A percentile compares a stretch with the other conserved stretches of the same genome.
phyloP scores from a whole-genome alignment of 2,329 filamentous ascomycete species.

The Colletotrichum destructivum region DNA sequence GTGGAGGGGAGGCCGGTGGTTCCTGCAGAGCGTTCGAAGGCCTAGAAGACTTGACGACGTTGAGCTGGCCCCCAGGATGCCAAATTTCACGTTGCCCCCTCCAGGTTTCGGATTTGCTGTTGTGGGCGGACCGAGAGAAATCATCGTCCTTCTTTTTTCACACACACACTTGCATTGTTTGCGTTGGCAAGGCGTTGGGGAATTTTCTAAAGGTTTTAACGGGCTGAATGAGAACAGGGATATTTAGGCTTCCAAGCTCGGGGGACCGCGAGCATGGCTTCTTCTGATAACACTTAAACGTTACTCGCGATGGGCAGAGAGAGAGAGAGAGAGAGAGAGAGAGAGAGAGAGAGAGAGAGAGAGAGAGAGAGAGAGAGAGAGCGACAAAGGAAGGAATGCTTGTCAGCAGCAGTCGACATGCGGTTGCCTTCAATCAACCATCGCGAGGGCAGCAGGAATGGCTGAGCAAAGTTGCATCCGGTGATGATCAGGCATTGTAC shows the following conservation, averaged over 20 bases:
- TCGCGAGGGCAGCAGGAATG: conserved; percentile 16
- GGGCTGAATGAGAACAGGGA: conserved; percentile 22
- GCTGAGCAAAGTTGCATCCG: neutral
- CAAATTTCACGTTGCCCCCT: neutral
- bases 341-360: neutral
- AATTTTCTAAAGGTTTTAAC: neutral
- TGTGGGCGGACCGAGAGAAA: neutral
- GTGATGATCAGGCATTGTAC: neutral
- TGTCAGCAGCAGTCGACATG: neutral
- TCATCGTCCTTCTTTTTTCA: neutral
- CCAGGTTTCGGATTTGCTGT: neutral
- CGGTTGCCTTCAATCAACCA: neutral
- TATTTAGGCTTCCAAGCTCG: conserved; percentile 9
- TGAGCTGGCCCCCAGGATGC: neutral
- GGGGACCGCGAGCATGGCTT: neutral
- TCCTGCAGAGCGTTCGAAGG: conserved; percentile 32
- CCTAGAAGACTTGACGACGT: conserved; percentile 13
- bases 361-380: neutral
- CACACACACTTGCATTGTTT: conserved; percentile 35
- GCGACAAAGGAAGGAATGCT: neutral
- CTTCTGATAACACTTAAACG: neutral
- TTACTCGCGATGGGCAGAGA: neutral
- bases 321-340: neutral
- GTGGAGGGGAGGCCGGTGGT: conserved; percentile 36
- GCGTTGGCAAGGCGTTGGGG: conserved; percentile 41